These are phyloP conservation scores for Boletus tylopilopsis DNA, from an alignment of 768 basidiomycete species.

Conservation along the genomic window DNA sequence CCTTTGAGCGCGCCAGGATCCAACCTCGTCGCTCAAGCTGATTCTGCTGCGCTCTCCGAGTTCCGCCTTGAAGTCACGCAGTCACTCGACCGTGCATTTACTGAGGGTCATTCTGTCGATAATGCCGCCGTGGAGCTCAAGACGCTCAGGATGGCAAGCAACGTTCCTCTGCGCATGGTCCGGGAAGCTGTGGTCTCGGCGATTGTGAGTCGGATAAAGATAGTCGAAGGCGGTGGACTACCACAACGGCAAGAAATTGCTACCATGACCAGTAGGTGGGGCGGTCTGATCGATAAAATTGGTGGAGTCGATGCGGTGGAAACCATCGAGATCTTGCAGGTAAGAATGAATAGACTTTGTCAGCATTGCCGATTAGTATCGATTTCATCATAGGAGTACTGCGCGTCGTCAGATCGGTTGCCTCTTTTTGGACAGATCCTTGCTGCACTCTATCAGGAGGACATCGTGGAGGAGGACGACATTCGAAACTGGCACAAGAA, in stretches of 20 bases:
- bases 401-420: constrained; percentile 58
- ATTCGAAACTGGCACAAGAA: constrained; percentile 82
- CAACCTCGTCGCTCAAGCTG: constrained; percentile 35
- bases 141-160: constrained; percentile 95
- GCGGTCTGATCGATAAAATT: constrained; percentile 72
- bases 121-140: constrained; percentile 93
- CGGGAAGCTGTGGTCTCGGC: constrained; percentile 86
- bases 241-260: constrained; percentile 66
- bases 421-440: constrained; percentile 83
- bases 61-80: constrained; percentile 75
- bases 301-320: constrained; percentile 82
- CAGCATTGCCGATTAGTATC: constrained; percentile 1
- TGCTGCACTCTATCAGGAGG: constrained; percentile 84
- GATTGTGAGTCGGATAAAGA: constrained; percentile 67
- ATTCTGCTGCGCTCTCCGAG: constrained; percentile 54
- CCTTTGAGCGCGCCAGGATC: constrained; percentile 40
- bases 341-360: constrained; percentile 22
- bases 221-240: constrained; percentile 52
- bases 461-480: constrained; percentile 87
- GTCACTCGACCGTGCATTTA: constrained; percentile 88
- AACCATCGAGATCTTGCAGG: constrained; percentile 77
- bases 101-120: constrained; percentile 87
- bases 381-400: constrained; percentile 49
- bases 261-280: constrained; percentile 72
- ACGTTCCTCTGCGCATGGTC: constrained; percentile 83